phyloP scores from a whole-genome alignment of 345 rosid genomes.

The Salix exigua region DNA sequence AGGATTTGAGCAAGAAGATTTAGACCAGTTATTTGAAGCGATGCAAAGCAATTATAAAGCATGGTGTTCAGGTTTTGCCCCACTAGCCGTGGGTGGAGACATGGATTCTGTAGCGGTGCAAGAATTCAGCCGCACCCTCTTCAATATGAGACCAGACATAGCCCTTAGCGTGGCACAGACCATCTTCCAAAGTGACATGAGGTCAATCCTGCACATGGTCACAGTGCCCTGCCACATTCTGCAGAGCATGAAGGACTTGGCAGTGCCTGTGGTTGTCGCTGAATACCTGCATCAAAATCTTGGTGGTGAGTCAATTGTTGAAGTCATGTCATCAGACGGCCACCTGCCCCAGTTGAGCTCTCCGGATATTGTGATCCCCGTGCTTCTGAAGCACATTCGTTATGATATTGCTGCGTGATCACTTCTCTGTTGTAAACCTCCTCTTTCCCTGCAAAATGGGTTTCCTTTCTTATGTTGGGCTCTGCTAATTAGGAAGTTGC shows the following conservation, averaged over 20 bases:
- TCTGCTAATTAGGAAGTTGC: not conserved
- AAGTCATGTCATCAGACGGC: conserved; percentile 77
- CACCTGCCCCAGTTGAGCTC: conserved; percentile 96
- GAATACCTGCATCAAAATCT: conserved; percentile 73
- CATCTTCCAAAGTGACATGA: conserved; percentile 75
- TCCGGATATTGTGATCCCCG: conserved; percentile 78
- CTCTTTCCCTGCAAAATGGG: not conserved
- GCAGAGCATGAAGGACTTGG: conserved; percentile 80
- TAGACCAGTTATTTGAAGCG: conserved; percentile 74
- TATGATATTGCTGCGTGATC: conserved; percentile 41
- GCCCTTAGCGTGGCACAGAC: conserved; percentile 66
- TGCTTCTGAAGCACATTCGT: conserved; percentile 70
- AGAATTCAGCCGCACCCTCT: conserved; percentile 86
- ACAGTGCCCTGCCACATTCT: conserved; percentile 81
- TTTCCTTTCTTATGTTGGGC: not conserved
- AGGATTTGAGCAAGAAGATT: conserved; percentile 79
- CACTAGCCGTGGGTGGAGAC: conserved; percentile 81
- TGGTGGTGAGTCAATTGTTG: conserved; percentile 68
- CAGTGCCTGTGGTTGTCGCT: conserved; percentile 72
- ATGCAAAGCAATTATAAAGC: conserved; percentile 75
- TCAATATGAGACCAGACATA: conserved; percentile 96
- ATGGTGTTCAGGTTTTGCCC: conserved; percentile 91
- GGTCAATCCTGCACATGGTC: conserved; percentile 50
- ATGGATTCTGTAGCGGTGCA: conserved; percentile 82
- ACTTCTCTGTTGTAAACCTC: not conserved